Evolutionary conservation across 1,284 basidiomycete genomes (phyloP), one percentile per base, ranked within the genome.

Genomic region (Inonotus obliquus): DNA sequence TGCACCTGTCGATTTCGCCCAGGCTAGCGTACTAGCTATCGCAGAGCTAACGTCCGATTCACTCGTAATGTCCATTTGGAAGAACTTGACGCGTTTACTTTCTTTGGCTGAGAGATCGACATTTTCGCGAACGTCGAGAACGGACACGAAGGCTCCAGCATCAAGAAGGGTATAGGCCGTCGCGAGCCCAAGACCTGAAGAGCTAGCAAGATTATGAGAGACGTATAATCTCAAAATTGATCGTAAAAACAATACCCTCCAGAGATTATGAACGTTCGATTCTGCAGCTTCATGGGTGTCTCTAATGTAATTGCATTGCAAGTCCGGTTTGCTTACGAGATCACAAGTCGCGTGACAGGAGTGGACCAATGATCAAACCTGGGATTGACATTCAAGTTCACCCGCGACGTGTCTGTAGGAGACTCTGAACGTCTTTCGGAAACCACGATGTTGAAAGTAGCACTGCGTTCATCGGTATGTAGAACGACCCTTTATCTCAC

Each of bases 201-300:
- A 83, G 19, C 81, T 82, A 60, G 39, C 23, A 21, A 4, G 39
- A 32, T 45, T 39, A 51, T 60, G 23, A 27, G 45, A 21, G 57
- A 47, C 41, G 21, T 58, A 35, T 65, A n/a, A 44, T 14, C 9
- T n/a, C n/a, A 5, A 44, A 5, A 11, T 44, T 44, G 21, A 19
- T 11, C 27, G 17, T 7, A 48, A 37, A 3, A 32, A 29, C 69
- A 75, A 67, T 65, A 82, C 80, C 81, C 81, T 61, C 81, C 81
- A 60, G 81, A 82, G 13, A 82, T 74, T 41, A 83, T 72, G 66
- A 81, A 81, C 6, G 81, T 83, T 25, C 81, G 70, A 29, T 77
- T 75, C 62, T 74, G 73, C 29, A 77, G 67, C 69, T 79, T 92
- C 76, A 92, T 92, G 59, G 75, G n/a, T n/a, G n/a, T n/a, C n/a